These are phyloP conservation scores for Ormosia emarginata DNA, from an alignment of 306 rosid genomes.

Conservation along the genomic window DNA sequence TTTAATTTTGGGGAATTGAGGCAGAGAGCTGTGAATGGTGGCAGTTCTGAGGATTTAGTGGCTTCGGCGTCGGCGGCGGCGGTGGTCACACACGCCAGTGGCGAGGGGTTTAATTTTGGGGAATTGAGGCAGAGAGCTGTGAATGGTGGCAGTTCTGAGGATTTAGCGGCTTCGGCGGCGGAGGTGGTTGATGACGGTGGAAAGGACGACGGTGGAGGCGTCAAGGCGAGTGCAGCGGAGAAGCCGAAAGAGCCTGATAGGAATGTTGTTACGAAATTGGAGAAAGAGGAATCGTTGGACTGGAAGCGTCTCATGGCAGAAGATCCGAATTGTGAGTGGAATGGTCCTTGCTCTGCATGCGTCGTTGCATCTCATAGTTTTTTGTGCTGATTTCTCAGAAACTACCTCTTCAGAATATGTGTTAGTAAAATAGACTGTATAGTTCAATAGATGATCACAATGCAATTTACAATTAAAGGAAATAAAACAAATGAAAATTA, in stretches of 20 bases:
- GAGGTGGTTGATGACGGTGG: not conserved
- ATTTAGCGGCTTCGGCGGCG: conserved; percentile 24
- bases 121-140: conserved; percentile 80
- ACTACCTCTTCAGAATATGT: not conserved
- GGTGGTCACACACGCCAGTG: too few relatives aligned
- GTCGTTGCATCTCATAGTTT: not conserved
- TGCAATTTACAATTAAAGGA: not conserved
- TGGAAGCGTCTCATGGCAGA: conserved; percentile 87
- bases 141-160: conserved; percentile 38
- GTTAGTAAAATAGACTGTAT: not conserved
- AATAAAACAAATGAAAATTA: not conserved
- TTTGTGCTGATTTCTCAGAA: not conserved
- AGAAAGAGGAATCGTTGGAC: conserved; percentile 64
- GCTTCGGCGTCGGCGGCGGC: conserved; percentile 8
- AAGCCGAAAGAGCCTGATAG: conserved; percentile 52
- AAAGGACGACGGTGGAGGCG: conserved; percentile 27
- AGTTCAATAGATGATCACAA: not conserved
- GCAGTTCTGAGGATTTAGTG: conserved; percentile 34
- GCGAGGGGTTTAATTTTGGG: conserved; percentile 59
- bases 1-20: conserved; percentile 62
- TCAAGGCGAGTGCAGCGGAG: conserved; percentile 34
- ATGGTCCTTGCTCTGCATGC: conserved; percentile 22
- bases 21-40: conserved; percentile 66
- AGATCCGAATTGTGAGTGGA: conserved; percentile 82
- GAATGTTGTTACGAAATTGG: conserved; percentile 37